phyloP scores from a whole-genome alignment of 331 rosid species.

The Telfairia occidentalis region DNA sequence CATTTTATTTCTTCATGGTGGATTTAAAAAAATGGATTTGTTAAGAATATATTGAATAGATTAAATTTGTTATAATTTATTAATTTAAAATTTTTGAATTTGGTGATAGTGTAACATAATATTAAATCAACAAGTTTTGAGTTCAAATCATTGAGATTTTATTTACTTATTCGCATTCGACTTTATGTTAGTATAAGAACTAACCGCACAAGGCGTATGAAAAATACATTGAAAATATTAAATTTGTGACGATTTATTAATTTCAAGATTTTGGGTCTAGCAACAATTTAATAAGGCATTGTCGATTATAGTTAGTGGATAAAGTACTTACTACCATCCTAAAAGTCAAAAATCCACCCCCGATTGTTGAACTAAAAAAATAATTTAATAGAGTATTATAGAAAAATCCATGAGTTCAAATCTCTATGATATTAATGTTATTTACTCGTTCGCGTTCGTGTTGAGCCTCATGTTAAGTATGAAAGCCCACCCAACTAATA shows the following conservation, averaged over 20 bases:
- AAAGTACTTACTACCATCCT: too few relatives aligned
- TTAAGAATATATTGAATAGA: background rate
- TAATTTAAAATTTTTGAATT: background rate
- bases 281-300: background rate
- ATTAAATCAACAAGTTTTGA: background rate
- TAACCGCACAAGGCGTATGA: too few relatives aligned
- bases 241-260: background rate
- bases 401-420: background rate
- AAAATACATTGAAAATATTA: background rate
- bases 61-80: background rate
- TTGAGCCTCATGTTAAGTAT: background rate
- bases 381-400: too few relatives aligned
- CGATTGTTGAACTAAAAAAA: too few relatives aligned
- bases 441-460: background rate
- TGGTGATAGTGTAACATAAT: background rate
- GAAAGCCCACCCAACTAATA: background rate
- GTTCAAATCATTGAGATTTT: background rate
- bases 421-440: background rate
- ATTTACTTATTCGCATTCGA: too few relatives aligned
- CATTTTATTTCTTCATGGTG: background rate
- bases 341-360: too few relatives aligned
- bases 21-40: background rate
- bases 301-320: too few relatives aligned
- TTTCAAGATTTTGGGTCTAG: background rate
- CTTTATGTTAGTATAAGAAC: too few relatives aligned